phyloP scores from a whole-genome alignment of 768 basidiomycete genomes.

The Serendipita indica region DNA sequence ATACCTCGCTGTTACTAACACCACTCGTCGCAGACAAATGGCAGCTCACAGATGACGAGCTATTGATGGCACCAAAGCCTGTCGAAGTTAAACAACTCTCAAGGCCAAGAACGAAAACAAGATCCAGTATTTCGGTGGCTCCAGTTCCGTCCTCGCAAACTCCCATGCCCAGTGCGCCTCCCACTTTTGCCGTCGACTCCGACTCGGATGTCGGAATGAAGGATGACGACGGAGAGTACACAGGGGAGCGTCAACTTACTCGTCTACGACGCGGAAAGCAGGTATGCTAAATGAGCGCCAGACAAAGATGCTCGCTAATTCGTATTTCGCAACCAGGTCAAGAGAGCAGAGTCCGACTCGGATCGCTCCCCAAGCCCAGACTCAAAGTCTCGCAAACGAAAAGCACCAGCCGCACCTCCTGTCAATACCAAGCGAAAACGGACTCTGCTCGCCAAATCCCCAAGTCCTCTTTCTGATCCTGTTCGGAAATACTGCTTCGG shows the following conservation, averaged over 20 bases:
- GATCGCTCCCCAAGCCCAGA: conserved; percentile 10
- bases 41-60: conserved; percentile 3
- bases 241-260: conserved; percentile 12
- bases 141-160: neutral
- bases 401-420: conserved; percentile 21
- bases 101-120: neutral
- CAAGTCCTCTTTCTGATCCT: conserved; percentile 45
- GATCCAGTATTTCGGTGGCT: neutral
- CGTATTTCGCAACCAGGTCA: neutral
- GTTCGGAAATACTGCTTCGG: conserved; percentile 65
- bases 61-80: neutral
- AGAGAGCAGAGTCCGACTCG: conserved; percentile 26
- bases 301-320: neutral
- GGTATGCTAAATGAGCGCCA: conserved; percentile 7
- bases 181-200: conserved; percentile 4
- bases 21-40: neutral
- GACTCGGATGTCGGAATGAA: conserved; percentile 12
- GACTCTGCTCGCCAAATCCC: conserved; percentile 28
- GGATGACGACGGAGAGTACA: conserved; percentile 10
- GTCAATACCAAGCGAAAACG: conserved; percentile 28
- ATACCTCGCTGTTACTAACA: conserved; percentile 8
- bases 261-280: conserved; percentile 14
- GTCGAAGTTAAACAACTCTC: neutral
- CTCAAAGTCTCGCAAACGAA: conserved; percentile 22
- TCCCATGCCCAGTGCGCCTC: neutral